These are phyloP conservation scores for Leptographium flavum DNA, from an alignment of 2,329 filamentous ascomycete genomes.

Conservation along the genomic window DNA sequence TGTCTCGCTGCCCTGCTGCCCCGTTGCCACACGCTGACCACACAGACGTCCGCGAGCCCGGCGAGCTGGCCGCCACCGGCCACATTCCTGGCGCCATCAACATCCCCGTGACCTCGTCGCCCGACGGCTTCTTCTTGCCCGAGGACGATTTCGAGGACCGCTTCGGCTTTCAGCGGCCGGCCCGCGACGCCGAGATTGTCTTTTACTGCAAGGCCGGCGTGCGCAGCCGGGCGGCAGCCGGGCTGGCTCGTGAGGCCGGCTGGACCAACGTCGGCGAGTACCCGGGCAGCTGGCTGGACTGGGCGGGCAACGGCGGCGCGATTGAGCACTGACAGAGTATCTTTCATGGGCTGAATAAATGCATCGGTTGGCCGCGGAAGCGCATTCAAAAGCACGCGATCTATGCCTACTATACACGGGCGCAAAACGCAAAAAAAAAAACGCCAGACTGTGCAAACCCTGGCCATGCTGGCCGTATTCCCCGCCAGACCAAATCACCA, in stretches of 20 bases:
- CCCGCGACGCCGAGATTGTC: constrained; percentile 44
- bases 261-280: constrained; percentile 62
- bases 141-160: constrained; percentile 69
- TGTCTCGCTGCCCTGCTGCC: background rate
- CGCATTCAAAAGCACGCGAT: too few species aligned
- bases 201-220: constrained; percentile 95
- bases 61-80: constrained; percentile 48
- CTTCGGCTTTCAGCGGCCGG: constrained; percentile 62
- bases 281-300: constrained; percentile 67
- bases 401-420: too few species aligned
- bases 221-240: constrained; percentile 61
- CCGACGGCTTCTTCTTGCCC: constrained; percentile 65
- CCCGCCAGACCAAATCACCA: too few species aligned
- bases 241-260: constrained; percentile 61
- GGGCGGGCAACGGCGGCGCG: constrained; percentile 58
- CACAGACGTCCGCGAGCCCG: constrained; percentile 57
- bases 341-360: background rate
- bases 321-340: constrained; percentile 22
- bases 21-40: background rate
- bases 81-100: constrained; percentile 71
- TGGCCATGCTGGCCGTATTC: too few species aligned
- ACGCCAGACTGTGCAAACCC: too few species aligned
- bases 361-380: too few species aligned
- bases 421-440: too few species aligned
- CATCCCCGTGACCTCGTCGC: constrained; percentile 62